Evolutionary conservation across 345 rosid genomes (phyloP).

Genomic region (Ailanthus altissimus): DNA sequence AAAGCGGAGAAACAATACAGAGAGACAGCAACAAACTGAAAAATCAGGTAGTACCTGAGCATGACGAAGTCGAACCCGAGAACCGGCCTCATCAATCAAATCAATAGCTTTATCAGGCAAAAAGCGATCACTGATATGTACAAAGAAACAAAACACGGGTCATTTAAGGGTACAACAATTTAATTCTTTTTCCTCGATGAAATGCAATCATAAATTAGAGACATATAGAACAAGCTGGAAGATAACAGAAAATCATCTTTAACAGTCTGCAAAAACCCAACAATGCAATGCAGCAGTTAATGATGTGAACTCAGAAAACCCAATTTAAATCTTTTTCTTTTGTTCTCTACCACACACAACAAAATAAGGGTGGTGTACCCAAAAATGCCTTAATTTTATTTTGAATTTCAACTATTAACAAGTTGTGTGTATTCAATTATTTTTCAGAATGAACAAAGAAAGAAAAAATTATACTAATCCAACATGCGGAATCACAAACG

Average conservation of each 20-base stretch:
- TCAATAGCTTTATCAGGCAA: conserved; percentile 99
- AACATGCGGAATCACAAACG: neutral
- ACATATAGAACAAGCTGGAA: neutral
- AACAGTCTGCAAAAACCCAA: neutral
- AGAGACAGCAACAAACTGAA: neutral
- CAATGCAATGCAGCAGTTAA: neutral
- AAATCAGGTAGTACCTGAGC: conserved; percentile 62
- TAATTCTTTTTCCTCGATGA: neutral
- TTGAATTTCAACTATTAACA: neutral
- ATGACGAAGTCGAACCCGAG: conserved; percentile 95
- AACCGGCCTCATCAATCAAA: conserved; percentile 99
- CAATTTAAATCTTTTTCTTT: neutral
- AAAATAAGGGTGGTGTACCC: neutral
- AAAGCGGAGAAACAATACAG: neutral
- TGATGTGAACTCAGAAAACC: neutral
- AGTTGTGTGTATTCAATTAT: neutral
- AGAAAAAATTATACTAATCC: neutral
- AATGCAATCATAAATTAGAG: neutral
- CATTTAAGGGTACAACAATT: neutral
- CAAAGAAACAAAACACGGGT: neutral
- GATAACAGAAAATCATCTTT: neutral
- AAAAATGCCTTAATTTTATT: neutral
- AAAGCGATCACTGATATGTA: conserved; percentile 76
- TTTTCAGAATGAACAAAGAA: neutral
- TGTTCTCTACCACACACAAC: neutral